These are phyloP conservation scores for Aspergillus jensenii DNA, from an alignment of 2,329 filamentous ascomycete species.

Conservation along the genomic window DNA sequence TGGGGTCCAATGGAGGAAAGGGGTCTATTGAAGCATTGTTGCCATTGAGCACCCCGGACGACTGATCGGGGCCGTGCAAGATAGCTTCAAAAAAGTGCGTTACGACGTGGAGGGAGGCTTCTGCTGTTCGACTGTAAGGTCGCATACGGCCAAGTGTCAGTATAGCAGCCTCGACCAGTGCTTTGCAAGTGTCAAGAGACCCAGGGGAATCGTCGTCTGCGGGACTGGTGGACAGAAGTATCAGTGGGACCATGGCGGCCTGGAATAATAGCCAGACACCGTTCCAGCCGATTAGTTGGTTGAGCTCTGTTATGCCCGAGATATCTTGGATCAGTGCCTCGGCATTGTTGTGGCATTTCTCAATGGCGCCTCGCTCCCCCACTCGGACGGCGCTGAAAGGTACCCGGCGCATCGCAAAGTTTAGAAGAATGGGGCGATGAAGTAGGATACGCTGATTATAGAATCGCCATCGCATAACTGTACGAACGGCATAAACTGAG, in stretches of 20 bases:
- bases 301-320: constrained; percentile 63
- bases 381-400: constrained; percentile 49
- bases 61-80: too few species aligned
- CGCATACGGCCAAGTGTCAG: not conserved
- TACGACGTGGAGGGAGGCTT: not conserved
- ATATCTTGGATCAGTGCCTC: constrained; percentile 70
- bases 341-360: constrained; percentile 67
- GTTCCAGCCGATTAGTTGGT: constrained; percentile 75
- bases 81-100: not conserved
- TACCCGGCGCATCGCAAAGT: constrained; percentile 54
- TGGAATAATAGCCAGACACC: constrained; percentile 78
- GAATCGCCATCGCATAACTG: constrained; percentile 77
- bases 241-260: constrained; percentile 71
- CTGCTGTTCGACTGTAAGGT: not conserved
- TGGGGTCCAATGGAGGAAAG: too few species aligned
- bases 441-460: constrained; percentile 73
- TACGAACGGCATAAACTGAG: constrained; percentile 65
- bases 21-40: too few species aligned
- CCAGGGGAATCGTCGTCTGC: not conserved
- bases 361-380: constrained; percentile 65
- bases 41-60: too few species aligned
- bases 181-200: not conserved
- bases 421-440: constrained; percentile 68
- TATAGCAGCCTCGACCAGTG: not conserved
- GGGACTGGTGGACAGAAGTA: not conserved